Base-by-base conservation (phyloP, 306 rosid species). In the Alnus rubra region DNA sequence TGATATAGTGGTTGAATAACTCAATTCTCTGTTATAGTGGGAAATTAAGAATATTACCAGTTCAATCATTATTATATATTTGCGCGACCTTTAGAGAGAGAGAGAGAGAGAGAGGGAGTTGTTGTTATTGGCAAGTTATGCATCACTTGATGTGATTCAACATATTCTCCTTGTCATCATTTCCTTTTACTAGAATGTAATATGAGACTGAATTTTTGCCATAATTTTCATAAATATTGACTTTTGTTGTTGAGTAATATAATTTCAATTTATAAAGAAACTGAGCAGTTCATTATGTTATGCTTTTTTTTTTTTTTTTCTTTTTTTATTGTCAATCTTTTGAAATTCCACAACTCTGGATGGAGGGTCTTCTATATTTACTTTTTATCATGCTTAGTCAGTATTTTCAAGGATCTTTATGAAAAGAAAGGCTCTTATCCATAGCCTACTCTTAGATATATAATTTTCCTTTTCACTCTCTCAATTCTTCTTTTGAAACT, bases 401-500 rank as follows among this genome's bases (percentile, higher is more conserved):
- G 11, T 23, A 54, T 76, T 69, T 42, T 49, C 28, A 69, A 7
- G 50, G 8, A 51, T 44, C 73, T 75, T 64, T 79, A 62, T 19
- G 5, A 51, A 51, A 50, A 71, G 35, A 33, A 71, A 75, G 73
- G 60, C 7, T 51, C 31, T 74, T 31, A 42, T 42, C 1, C 30
- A 10, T 52, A 4, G 65, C 76, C 60, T 67, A 76, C 69, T 55
- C 23, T 45, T 73, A 58, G 71, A 60, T 42, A 55, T 31, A 55
- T 72, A 39, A 37, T 71, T 71, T 58, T 58, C 14, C 37, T 28
- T 59, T 72, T 59, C 71, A 53, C 58, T 58, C 64, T 58, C 31
- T 78, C 69, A 73, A 47, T 54, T 67, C 52, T 79, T 63, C 74
- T 19, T 53, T 54, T 83, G 53, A 70, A 86, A 19, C 42, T 71